Conservation (phyloP, 2,329 filamentous ascomycete species). For the Aspergillus novoparasiticus region DNA sequence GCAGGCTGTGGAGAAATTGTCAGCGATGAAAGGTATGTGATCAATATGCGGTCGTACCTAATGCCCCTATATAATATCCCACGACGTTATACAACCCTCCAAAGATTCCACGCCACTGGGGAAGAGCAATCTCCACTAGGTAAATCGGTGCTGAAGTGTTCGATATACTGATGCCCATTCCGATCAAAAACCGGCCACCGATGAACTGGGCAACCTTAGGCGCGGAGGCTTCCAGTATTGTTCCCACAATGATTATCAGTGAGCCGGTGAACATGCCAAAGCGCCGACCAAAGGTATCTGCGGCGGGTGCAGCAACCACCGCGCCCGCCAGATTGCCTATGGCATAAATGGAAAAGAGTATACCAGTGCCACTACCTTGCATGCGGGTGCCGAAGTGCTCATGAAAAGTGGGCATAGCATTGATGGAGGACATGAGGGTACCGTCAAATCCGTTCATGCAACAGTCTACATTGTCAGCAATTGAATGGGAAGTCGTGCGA, state of each 20-base stretch:
- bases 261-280: constrained; percentile 48
- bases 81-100: constrained; percentile 34
- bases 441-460: constrained; percentile 27
- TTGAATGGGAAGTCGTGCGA: background rate
- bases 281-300: constrained; percentile 50
- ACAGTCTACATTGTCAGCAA: constrained; percentile 6
- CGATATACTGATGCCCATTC: constrained; percentile 41
- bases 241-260: constrained; percentile 28
- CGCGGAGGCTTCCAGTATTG: constrained; percentile 27
- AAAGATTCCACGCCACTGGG: constrained; percentile 30
- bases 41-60: background rate
- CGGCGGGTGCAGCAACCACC: constrained; percentile 46
- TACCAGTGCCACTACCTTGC: constrained; percentile 44
- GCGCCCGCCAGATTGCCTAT: constrained; percentile 49
- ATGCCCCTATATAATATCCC: constrained; percentile 18
- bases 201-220: constrained; percentile 28
- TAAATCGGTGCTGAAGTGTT: constrained; percentile 32
- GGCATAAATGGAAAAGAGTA: constrained; percentile 47
- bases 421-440: constrained; percentile 48
- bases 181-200: constrained; percentile 33
- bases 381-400: constrained; percentile 41
- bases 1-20: constrained; percentile 1
- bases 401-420: constrained; percentile 47
- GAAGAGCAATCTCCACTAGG: constrained; percentile 34
- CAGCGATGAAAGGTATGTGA: background rate